phyloP scores from a whole-genome alignment of 2,329 filamentous ascomycete species.

The Penicillium sclerotiorum region DNA sequence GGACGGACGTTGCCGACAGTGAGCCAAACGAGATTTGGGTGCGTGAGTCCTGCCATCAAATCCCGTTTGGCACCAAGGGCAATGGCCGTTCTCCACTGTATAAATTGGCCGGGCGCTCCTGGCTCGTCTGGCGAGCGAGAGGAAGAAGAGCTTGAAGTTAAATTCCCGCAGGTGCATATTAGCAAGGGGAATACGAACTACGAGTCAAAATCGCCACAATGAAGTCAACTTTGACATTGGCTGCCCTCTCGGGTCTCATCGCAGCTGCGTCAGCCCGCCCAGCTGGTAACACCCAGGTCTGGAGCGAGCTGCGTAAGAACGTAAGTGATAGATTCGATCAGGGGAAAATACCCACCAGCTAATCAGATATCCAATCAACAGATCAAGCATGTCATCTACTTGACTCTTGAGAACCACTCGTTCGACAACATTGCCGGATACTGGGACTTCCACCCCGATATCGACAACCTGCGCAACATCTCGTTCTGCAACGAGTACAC shows the following conservation, averaged over 20 bases:
- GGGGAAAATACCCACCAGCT: not conserved
- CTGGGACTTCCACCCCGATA: conserved; percentile 41
- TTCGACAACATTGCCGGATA: conserved; percentile 47
- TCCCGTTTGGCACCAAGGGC: not conserved
- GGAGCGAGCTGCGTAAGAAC: conserved; percentile 28
- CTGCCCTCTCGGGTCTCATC: conserved; percentile 8
- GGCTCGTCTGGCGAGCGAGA: not conserved
- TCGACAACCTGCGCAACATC: conserved; percentile 39
- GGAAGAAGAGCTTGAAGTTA: not conserved
- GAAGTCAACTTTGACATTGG: conserved; percentile 18
- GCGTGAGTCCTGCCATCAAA: not conserved
- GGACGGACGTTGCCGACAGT: conserved; percentile 2
- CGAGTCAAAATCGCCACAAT: conserved; percentile 8
- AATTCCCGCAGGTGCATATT: too few species aligned
- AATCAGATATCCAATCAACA: conserved; percentile 12
- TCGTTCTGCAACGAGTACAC: conserved; percentile 43
- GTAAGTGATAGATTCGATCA: conserved; percentile 14
- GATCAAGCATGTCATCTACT: conserved; percentile 41
- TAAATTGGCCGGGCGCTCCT: not conserved
- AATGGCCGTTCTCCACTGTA: not conserved
- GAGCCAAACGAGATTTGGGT: not conserved
- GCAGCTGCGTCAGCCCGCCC: conserved; percentile 19
- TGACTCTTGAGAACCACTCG: conserved; percentile 44
- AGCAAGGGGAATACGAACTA: too few species aligned
- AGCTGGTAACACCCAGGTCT: conserved; percentile 16